These are phyloP conservation scores for Grigorovia jiainica DNA, from an alignment of 805 yeast species.

Conservation along the genomic window DNA sequence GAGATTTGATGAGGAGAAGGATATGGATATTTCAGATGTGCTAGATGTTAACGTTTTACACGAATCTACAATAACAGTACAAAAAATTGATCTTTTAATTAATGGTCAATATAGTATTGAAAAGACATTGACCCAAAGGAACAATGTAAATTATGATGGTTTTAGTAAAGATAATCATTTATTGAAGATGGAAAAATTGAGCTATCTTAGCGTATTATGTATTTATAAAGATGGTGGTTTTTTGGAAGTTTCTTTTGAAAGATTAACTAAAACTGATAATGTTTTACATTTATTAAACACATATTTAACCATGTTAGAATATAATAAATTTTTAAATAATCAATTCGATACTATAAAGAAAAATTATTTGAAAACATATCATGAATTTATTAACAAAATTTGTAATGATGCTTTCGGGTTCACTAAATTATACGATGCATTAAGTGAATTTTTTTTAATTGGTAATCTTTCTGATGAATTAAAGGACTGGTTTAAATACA, in stretches of 20 bases:
- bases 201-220: constrained; percentile 1
- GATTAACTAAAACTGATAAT: constrained; percentile 1
- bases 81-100: constrained; percentile 8
- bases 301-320: constrained; percentile 8
- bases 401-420: constrained; percentile 12
- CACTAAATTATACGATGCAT: constrained; percentile 27
- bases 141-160: too few species aligned
- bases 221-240: constrained; percentile 3
- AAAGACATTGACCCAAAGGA: background rate
- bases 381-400: constrained; percentile 12
- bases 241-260: constrained; percentile 5
- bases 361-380: constrained; percentile 16
- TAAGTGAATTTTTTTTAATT: constrained; percentile 28
- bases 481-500: constrained; percentile 53
- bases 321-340: constrained; percentile 9
- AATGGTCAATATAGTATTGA: constrained; percentile 14
- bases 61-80: constrained; percentile 2
- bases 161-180: too few species aligned
- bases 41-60: constrained; percentile 18
- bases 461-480: constrained; percentile 43
- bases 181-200: too few species aligned
- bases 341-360: constrained; percentile 13
- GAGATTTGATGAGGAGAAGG: constrained; percentile 7
- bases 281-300: constrained; percentile 7
- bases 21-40: background rate